Conservation (phyloP, 179 eudicot genomes). For the Vitellaria paradoxa region DNA sequence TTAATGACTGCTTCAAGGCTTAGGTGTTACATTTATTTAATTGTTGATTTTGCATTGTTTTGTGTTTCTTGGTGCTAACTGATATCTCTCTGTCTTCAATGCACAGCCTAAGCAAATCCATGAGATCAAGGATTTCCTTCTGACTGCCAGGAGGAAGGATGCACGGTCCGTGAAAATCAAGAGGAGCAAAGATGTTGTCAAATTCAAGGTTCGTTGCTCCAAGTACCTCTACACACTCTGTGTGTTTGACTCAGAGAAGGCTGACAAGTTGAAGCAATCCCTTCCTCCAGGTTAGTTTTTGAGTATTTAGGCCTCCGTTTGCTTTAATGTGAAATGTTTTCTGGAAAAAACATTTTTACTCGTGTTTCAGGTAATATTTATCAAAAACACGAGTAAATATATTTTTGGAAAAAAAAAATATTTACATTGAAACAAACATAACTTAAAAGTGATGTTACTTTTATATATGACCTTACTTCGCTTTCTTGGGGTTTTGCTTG, state of each 20-base stretch:
- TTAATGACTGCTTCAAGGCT: not conserved
- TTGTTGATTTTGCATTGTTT: not conserved
- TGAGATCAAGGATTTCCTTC: constrained; percentile 35
- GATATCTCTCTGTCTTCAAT: not conserved
- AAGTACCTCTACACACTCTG: constrained; percentile 38
- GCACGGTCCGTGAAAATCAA: constrained; percentile 33
- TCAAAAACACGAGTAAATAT: no score
- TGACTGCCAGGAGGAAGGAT: constrained; percentile 35
- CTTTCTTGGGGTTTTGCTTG: no score
- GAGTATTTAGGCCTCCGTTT: no score
- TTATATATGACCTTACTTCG: no score
- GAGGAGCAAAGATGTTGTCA: constrained; percentile 33
- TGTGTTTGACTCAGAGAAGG: constrained; percentile 36
- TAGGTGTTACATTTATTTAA: not conserved
- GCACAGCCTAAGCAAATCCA: constrained; percentile 34
- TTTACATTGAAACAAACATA: no score
- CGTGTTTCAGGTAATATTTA: no score
- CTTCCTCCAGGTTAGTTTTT: constrained; percentile 30
- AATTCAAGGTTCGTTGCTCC: constrained; percentile 33
- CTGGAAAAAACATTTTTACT: no score
- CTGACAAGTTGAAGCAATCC: constrained; percentile 41
- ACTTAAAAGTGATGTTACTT: no score
- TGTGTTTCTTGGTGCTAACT: not conserved
- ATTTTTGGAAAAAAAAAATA: no score
- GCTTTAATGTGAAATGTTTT: no score